phyloP scores from a whole-genome alignment of 108 stramenopile genomes.

The Cyclostephanos tholiformis region DNA sequence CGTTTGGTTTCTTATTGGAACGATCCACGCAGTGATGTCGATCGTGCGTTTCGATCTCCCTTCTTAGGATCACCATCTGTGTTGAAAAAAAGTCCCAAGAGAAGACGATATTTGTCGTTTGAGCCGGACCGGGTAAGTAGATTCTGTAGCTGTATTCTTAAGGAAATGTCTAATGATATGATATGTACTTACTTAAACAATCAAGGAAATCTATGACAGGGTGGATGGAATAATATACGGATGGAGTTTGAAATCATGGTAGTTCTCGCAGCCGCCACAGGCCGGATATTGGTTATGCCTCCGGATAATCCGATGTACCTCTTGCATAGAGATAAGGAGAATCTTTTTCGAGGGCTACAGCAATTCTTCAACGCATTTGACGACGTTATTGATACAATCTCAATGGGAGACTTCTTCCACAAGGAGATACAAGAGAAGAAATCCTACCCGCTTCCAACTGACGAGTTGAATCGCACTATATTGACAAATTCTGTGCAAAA shows the following conservation, averaged over 20 bases:
- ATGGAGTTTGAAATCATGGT: constrained; percentile 86
- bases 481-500: constrained; percentile 48
- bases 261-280: constrained; percentile 72
- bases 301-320: constrained; percentile 85
- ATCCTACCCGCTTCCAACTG: constrained; percentile 41
- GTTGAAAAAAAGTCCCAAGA: constrained; percentile 1
- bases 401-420: constrained; percentile 67
- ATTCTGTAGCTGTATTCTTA: not conserved
- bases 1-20: constrained; percentile 67
- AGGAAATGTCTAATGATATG: too few relatives aligned
- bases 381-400: constrained; percentile 53
- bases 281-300: constrained; percentile 83
- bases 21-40: constrained; percentile 59
- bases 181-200: too few relatives aligned
- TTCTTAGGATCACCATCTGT: constrained; percentile 29
- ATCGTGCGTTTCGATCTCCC: constrained; percentile 55
- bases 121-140: constrained; percentile 58
- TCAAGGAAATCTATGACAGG: constrained; percentile 12
- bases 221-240: constrained; percentile 95
- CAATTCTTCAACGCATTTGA: constrained; percentile 79
- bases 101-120: constrained; percentile 58
- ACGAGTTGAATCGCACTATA: constrained; percentile 46
- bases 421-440: constrained; percentile 30
- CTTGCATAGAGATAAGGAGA: constrained; percentile 58
- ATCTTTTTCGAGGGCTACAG: constrained; percentile 65